phyloP scores from a whole-genome alignment of 2,329 filamentous ascomycete genomes.

The Trichoderma sp. region DNA sequence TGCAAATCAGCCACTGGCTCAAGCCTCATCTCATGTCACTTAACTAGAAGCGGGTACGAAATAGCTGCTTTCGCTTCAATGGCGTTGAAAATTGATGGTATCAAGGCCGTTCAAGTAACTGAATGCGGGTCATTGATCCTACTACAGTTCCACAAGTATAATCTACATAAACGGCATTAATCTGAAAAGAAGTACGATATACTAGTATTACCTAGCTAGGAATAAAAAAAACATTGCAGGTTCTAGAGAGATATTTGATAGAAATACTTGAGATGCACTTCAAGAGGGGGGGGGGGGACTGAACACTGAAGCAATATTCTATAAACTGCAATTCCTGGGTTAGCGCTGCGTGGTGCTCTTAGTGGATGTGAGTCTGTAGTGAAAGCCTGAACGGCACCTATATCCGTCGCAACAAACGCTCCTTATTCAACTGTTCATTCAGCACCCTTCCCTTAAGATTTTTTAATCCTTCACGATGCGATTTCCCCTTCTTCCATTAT shows the following conservation, averaged over 20 bases:
- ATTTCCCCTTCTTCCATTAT: not conserved
- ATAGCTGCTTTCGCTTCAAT: not conserved
- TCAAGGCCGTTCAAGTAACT: not conserved
- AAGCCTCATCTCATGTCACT: not conserved
- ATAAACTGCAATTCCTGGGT: not conserved
- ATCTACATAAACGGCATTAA: not conserved
- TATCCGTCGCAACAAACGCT: slow-evolving; percentile 12
- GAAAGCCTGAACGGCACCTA: not conserved
- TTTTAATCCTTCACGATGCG: not conserved
- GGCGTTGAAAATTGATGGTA: not conserved
- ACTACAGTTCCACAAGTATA: not conserved
- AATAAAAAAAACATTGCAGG: not conserved
- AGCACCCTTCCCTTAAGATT: not conserved
- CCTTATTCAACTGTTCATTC: not conserved
- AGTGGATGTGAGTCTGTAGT: not conserved
- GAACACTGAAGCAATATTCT: too few species aligned
- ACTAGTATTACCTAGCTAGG: too few species aligned
- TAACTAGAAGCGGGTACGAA: not conserved
- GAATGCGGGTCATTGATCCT: not conserved
- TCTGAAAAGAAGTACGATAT: not conserved
- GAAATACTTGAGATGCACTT: too few species aligned
- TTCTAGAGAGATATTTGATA: not conserved
- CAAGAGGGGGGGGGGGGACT: too few species aligned
- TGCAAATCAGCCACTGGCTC: not conserved
- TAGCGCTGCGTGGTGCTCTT: not conserved